Percentiles rank a stretch among this genome's conserved stretches.
Conservation (phyloP, 768 basidiomycete genomes). For the Xerocomus potaroensis region DNA sequence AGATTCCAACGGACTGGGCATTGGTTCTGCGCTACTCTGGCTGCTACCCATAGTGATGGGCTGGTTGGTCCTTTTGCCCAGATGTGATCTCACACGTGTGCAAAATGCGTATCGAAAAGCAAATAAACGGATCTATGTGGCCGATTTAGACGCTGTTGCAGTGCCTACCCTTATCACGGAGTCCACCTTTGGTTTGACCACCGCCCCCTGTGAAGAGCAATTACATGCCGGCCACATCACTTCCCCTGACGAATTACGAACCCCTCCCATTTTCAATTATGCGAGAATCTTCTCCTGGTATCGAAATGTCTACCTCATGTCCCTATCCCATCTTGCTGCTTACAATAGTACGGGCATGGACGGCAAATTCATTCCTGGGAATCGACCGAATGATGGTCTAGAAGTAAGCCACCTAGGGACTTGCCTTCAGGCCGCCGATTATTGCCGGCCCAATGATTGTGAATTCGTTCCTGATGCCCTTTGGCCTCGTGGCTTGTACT, state of each 20-base stretch:
- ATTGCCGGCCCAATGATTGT: conserved; percentile 15
- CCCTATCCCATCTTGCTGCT: conserved; percentile 16
- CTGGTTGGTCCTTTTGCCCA: conserved; percentile 39
- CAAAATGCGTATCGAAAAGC: conserved; percentile 13
- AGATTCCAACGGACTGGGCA: conserved; percentile 20
- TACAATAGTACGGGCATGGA: not conserved
- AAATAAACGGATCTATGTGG: conserved; percentile 3
- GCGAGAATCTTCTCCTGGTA: conserved; percentile 22
- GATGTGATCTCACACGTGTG: conserved; percentile 35
- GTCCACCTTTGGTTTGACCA: conserved; percentile 14
- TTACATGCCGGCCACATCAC: not conserved
- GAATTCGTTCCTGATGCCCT: not conserved
- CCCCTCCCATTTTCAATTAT: conserved; percentile 24
- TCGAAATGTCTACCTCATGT: conserved; percentile 12
- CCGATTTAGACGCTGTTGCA: not conserved
- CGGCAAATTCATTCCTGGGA: not conserved
- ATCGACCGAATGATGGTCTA: conserved; percentile 1
- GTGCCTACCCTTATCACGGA: not conserved
- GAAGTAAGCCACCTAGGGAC: conserved; percentile 19
- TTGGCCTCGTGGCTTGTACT: conserved; percentile 24
- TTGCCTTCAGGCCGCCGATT: conserved; percentile 11
- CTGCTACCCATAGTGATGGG: conserved; percentile 38
- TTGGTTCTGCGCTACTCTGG: conserved; percentile 43
- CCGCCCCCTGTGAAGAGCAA: conserved; percentile 5
- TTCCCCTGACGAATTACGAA: conserved; percentile 25